A percentile compares a stretch with the other conserved stretches of the same genome.
phyloP scores from a whole-genome alignment of 768 basidiomycete species.

The Amylocystis lapponica region DNA sequence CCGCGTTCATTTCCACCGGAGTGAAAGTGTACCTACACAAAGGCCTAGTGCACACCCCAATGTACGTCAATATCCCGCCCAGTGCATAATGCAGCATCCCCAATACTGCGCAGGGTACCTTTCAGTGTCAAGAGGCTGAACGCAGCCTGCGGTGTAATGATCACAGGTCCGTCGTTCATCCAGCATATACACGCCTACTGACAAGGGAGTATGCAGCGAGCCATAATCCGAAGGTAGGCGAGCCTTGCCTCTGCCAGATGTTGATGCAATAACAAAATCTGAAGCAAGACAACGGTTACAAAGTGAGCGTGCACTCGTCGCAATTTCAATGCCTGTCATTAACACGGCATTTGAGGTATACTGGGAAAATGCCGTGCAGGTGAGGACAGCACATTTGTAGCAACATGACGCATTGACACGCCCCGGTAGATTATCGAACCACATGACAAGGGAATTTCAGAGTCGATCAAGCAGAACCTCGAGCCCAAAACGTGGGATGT shows the following conservation, averaged over 20 bases:
- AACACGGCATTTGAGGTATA: conserved; percentile 54
- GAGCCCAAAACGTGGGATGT: conserved; percentile 44
- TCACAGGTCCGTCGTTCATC: conserved; percentile 53
- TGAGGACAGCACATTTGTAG: no score
- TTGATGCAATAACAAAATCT: neutral
- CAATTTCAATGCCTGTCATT: neutral
- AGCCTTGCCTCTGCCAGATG: neutral
- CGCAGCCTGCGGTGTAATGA: conserved; percentile 85
- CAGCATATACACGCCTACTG: conserved; percentile 1
- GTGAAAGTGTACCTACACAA: conserved; percentile 65
- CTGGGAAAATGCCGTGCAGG: conserved; percentile 87
- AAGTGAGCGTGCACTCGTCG: conserved; percentile 36
- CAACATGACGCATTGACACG: conserved; percentile 10
- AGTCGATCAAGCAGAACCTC: conserved; percentile 55
- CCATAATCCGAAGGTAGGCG: conserved; percentile 80
- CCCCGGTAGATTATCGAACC: conserved; percentile 68
- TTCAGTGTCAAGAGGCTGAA: conserved; percentile 61
- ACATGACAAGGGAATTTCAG: conserved; percentile 74
- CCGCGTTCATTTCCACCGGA: conserved; percentile 56
- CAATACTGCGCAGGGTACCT: conserved; percentile 54
- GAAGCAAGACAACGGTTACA: conserved; percentile 85
- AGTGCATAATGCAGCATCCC: neutral
- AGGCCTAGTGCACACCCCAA: conserved; percentile 74
- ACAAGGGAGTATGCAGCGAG: conserved; percentile 42
- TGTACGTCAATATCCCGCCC: conserved; percentile 34